Percentiles rank a stretch among this genome's conserved stretches.
phyloP scores from a whole-genome alignment of 768 basidiomycete species.

The Rhodotorula diobovata region DNA sequence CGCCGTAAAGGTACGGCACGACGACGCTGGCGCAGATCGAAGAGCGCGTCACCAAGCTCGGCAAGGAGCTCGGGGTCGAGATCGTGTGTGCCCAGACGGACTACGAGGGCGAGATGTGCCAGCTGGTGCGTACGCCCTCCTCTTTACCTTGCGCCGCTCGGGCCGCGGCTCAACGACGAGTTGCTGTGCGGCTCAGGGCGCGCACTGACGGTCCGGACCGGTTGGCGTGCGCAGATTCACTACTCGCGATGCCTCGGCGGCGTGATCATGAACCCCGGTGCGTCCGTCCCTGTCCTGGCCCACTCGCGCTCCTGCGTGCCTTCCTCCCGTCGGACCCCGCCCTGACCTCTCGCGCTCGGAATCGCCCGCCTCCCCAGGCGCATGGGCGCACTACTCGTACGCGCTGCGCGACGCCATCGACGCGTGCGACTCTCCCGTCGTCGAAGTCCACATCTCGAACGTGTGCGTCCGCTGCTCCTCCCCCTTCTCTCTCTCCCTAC shows the following conservation, averaged over 20 bases:
- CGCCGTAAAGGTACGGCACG: constrained; percentile 34
- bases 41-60: constrained; percentile 31
- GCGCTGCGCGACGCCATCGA: constrained; percentile 41
- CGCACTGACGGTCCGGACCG: too few relatives aligned
- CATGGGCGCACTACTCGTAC: constrained; percentile 37
- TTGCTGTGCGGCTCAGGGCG: too few relatives aligned
- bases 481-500: neutral
- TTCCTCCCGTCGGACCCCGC: neutral
- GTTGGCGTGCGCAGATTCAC: constrained; percentile 24
- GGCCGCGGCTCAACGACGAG: neutral
- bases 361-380: neutral
- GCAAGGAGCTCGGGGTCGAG: constrained; percentile 37
- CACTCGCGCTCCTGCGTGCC: neutral
- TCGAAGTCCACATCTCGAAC: constrained; percentile 38
- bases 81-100: constrained; percentile 42
- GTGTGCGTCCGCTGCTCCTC: constrained; percentile 19
- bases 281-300: neutral
- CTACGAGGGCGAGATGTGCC: constrained; percentile 36
- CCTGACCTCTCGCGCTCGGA: too few relatives aligned
- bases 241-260: constrained; percentile 41
- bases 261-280: constrained; percentile 40
- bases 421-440: constrained; percentile 38
- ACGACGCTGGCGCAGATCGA: constrained; percentile 40
- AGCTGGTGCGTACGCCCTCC: constrained; percentile 1
- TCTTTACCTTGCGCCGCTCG: neutral